These are phyloP conservation scores for Pichia cephalocereana DNA, from an alignment of 805 yeast species.

Conservation along the genomic window DNA sequence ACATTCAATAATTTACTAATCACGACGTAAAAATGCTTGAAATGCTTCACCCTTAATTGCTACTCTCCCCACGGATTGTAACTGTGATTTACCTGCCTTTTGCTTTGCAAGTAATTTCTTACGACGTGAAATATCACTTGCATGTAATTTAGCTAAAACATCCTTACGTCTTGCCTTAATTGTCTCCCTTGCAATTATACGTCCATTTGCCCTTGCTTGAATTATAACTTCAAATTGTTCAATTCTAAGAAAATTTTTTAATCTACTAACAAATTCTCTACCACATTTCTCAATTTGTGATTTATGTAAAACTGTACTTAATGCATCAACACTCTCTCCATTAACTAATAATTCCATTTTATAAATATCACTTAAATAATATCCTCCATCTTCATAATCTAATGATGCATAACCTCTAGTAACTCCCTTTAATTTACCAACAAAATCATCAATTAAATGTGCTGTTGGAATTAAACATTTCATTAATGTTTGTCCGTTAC, in stretches of 20 bases:
- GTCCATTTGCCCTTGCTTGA: constrained; percentile 77
- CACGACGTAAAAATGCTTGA: constrained; percentile 63
- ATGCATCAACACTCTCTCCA: constrained; percentile 83
- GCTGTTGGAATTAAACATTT: constrained; percentile 80
- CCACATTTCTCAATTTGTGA: constrained; percentile 69
- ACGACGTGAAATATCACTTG: constrained; percentile 84
- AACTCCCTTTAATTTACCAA: constrained; percentile 83
- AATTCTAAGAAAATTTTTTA: constrained; percentile 67
- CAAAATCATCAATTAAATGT: constrained; percentile 88
- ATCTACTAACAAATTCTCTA: constrained; percentile 71
- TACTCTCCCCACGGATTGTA: constrained; percentile 75
- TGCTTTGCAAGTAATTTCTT: constrained; percentile 82
- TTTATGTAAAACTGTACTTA: constrained; percentile 82
- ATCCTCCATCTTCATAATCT: constrained; percentile 93
- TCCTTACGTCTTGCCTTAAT: constrained; percentile 90
- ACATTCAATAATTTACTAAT: constrained; percentile 6
- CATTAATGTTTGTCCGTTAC: constrained; percentile 72
- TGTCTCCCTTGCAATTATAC: constrained; percentile 84
- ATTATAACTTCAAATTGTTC: constrained; percentile 90
- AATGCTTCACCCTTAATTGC: constrained; percentile 77
- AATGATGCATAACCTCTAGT: constrained; percentile 91
- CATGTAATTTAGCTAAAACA: constrained; percentile 89
- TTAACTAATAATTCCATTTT: constrained; percentile 85
- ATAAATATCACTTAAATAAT: constrained; percentile 67
- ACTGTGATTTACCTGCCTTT: constrained; percentile 84